These are phyloP conservation scores for Dianthus caryophyllus DNA, from an alignment of 148 eudicot genomes.

Conservation along the genomic window DNA sequence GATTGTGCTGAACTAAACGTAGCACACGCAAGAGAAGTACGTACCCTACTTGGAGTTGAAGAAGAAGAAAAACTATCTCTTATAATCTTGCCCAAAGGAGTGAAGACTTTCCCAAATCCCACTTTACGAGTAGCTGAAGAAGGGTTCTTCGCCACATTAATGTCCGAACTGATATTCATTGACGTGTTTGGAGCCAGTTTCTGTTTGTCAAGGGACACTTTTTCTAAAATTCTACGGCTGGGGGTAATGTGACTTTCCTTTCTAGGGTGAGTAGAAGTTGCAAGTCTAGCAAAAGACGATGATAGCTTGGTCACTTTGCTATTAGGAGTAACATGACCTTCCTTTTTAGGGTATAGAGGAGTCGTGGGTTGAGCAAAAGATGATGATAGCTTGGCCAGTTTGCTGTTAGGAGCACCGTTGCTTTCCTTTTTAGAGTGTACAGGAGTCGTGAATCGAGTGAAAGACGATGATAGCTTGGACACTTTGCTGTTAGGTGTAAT, in stretches of 20 bases:
- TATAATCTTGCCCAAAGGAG: constrained; percentile 36
- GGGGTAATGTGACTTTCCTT: constrained; percentile 26
- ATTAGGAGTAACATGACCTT: constrained; percentile 18
- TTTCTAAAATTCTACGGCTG: constrained; percentile 22
- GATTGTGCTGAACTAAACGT: not conserved
- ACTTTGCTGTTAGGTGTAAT: constrained; percentile 18
- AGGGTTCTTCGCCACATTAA: constrained; percentile 32
- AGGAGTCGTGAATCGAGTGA: constrained; percentile 32
- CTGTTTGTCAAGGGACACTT: constrained; percentile 29
- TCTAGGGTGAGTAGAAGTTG: constrained; percentile 25
- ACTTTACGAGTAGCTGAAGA: constrained; percentile 31
- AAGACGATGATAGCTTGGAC: constrained; percentile 33
- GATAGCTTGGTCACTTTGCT: constrained; percentile 29
- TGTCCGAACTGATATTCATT: constrained; percentile 24
- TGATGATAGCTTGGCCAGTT: constrained; percentile 30
- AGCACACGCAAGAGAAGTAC: constrained; percentile 9
- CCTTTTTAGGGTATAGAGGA: constrained; percentile 30
- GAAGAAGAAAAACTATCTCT: constrained; percentile 33
- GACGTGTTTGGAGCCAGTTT: constrained; percentile 35
- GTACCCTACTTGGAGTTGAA: constrained; percentile 51
- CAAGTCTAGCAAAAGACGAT: constrained; percentile 32
- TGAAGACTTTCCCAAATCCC: constrained; percentile 35
- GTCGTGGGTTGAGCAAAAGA: constrained; percentile 32
- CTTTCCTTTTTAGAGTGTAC: constrained; percentile 27
- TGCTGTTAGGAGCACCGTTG: constrained; percentile 12